phyloP scores from a whole-genome alignment of 768 basidiomycete species.

The Mycena metata region DNA sequence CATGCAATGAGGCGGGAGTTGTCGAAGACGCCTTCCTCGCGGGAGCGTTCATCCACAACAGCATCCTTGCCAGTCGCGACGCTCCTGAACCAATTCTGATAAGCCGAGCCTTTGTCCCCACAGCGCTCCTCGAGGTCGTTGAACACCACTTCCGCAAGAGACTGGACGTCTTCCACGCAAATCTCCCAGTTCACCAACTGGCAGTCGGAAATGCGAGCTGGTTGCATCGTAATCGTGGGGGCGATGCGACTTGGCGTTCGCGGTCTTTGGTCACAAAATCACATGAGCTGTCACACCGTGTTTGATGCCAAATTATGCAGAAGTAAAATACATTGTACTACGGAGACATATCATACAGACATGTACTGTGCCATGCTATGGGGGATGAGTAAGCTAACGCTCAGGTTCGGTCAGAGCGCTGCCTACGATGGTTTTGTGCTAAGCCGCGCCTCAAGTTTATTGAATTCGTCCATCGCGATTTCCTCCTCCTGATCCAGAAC shows the following conservation, averaged over 20 bases:
- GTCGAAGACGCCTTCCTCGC: conserved; percentile 15
- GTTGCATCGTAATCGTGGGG: neutral
- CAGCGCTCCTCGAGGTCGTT: conserved; percentile 13
- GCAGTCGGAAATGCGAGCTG: conserved; percentile 6
- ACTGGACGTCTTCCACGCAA: neutral
- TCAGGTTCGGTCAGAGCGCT: neutral
- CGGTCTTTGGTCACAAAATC: neutral
- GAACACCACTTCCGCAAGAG: neutral
- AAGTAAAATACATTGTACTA: conserved; percentile 32
- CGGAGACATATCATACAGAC: conserved; percentile 63
- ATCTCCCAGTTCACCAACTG: conserved; percentile 10
- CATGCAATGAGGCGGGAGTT: conserved; percentile 38
- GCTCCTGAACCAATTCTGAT: conserved; percentile 37
- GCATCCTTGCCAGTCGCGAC: conserved; percentile 32
- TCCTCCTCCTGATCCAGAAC: conserved; percentile 91
- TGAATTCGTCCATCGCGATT: conserved; percentile 89
- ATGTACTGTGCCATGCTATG: conserved; percentile 86
- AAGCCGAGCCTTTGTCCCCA: conserved; percentile 24
- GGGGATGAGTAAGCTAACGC: conserved; percentile 26
- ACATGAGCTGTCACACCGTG: conserved; percentile 13
- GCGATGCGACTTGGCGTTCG: neutral
- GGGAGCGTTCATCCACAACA: neutral
- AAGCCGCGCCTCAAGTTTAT: conserved; percentile 85
- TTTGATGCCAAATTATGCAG: neutral
- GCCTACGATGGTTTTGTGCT: conserved; percentile 64